These are phyloP conservation scores for Pseudogymnoascus sp. DNA, from an alignment of 2,329 filamentous ascomycete genomes.

Conservation along the genomic window DNA sequence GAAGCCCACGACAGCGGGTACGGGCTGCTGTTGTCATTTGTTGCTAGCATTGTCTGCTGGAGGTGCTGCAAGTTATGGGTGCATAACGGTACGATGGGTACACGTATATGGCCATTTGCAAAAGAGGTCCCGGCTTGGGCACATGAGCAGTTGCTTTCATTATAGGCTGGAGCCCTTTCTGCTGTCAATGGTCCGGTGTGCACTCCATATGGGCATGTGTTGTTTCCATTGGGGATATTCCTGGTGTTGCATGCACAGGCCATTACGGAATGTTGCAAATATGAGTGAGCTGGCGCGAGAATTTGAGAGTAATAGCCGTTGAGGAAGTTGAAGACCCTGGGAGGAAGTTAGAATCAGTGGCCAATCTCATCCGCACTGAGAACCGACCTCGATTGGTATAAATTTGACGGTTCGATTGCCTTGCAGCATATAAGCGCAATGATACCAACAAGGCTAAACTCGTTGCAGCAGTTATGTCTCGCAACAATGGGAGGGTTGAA, in stretches of 20 bases:
- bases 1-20: constrained; percentile 3
- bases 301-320: not conserved
- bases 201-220: constrained; percentile 2
- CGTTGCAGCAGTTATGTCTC: not conserved
- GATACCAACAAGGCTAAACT: not conserved
- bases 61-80: not conserved
- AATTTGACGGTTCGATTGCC: not conserved
- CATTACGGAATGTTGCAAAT: not conserved
- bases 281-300: not conserved
- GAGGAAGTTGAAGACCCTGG: not conserved
- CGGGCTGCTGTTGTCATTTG: not conserved
- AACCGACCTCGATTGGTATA: not conserved
- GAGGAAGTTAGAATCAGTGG: not conserved
- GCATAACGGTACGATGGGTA: not conserved
- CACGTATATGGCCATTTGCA: not conserved
- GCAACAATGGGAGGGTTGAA: not conserved
- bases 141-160: not conserved
- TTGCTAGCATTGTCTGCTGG: not conserved
- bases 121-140: not conserved
- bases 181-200: not conserved
- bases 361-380: not conserved
- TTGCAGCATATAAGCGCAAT: not conserved
- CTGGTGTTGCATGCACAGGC: not conserved
- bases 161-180: not conserved
- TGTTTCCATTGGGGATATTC: not conserved